phyloP scores from a whole-genome alignment of 139 green algal genomes.

The Chlorella sp. region DNA sequence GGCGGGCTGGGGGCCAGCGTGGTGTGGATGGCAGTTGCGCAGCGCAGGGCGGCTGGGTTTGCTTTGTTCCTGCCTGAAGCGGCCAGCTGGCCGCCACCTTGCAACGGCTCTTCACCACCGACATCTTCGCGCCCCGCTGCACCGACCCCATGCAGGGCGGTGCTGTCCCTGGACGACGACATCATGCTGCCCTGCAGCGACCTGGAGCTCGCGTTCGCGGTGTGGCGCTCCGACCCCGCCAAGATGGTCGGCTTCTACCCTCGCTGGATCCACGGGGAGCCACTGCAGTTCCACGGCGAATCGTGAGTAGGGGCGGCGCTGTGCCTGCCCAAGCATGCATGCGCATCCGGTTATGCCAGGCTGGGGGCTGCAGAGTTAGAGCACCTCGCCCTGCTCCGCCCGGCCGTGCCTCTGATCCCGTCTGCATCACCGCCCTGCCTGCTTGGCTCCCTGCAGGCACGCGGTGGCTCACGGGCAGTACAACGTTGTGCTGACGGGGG shows the following conservation, averaged over 20 bases:
- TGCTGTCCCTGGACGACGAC: constrained; percentile 60
- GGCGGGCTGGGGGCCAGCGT: background rate
- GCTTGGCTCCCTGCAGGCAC: constrained; percentile 12
- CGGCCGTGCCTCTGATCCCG: too few species aligned
- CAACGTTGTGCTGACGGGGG: constrained; percentile 59
- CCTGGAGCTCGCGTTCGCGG: constrained; percentile 48
- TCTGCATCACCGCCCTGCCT: background rate
- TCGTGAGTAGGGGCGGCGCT: background rate
- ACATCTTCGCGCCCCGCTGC: too few species aligned
- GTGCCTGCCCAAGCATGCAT: too few species aligned
- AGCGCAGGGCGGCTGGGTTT: too few species aligned
- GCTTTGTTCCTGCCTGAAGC: too few species aligned
- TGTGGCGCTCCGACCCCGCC: constrained; percentile 26
- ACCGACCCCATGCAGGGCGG: background rate
- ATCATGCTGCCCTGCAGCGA: constrained; percentile 51
- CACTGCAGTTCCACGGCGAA: constrained; percentile 10
- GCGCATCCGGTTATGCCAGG: too few species aligned
- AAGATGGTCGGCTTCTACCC: constrained; percentile 51
- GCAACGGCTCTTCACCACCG: too few species aligned
- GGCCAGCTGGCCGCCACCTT: too few species aligned
- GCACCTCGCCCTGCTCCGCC: too few species aligned
- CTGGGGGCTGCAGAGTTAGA: too few species aligned
- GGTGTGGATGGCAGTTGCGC: too few species aligned
- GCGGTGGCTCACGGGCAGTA: constrained; percentile 32
- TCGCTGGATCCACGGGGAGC: constrained; percentile 28